A percentile compares a stretch with the other conserved stretches of the same genome.
phyloP scores from a whole-genome alignment of 306 rosid species.

The Aeschynomene evenia region DNA sequence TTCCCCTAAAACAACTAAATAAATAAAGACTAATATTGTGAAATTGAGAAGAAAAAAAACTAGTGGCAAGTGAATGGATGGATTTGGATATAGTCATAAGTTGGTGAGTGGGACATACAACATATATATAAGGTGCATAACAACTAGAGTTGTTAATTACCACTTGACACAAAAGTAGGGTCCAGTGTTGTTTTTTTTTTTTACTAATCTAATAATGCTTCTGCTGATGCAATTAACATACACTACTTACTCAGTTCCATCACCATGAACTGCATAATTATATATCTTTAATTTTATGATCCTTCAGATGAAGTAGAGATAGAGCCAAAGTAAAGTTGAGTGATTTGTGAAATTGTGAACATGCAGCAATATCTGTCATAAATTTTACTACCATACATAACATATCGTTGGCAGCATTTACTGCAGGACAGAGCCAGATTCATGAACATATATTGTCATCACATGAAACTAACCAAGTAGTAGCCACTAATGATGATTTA shows the following conservation, averaged over 20 bases:
- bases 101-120: neutral
- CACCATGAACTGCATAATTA: neutral
- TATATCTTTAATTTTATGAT: too few relatives aligned
- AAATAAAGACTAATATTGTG: neutral
- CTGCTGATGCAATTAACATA: neutral
- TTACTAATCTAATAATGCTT: neutral
- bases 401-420: neutral
- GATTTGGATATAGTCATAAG: neutral
- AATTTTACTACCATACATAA: neutral
- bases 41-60: neutral
- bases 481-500: neutral
- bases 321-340: neutral
- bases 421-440: conserved; percentile 8
- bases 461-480: neutral
- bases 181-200: neutral
- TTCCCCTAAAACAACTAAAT: too few relatives aligned
- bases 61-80: neutral
- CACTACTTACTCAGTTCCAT: neutral
- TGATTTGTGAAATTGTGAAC: neutral
- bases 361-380: neutral
- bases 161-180: neutral
- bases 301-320: neutral
- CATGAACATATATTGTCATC: conserved; percentile 13
- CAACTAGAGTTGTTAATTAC: neutral
- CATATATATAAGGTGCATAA: neutral